These are phyloP conservation scores for Aspergillus avenaceus DNA, from an alignment of 495 filamentous ascomycete species.

Conservation along the genomic window DNA sequence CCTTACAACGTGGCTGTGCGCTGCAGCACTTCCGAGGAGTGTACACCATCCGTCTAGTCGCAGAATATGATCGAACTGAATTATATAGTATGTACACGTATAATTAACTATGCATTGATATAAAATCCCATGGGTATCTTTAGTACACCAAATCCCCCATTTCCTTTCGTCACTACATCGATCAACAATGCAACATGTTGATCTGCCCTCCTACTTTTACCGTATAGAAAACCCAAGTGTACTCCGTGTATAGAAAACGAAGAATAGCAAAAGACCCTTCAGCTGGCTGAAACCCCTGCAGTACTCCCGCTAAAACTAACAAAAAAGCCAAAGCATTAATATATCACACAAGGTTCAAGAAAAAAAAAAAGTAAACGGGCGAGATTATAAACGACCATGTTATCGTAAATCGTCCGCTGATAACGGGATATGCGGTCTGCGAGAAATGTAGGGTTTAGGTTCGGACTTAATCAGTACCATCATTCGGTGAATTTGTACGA, in stretches of 20 bases:
- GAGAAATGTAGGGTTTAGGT: too few species aligned
- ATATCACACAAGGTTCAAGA: too few species aligned
- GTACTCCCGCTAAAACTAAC: constrained; percentile 1
- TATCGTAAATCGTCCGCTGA: not conserved
- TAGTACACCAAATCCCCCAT: constrained; percentile 3
- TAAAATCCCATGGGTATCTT: constrained; percentile 16
- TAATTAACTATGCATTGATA: not conserved
- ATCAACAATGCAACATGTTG: too few species aligned
- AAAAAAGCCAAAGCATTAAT: not conserved
- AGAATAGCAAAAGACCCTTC: not conserved
- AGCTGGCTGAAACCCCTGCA: not conserved
- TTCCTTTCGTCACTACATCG: not conserved
- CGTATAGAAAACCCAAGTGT: too few species aligned
- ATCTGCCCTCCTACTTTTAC: too few species aligned
- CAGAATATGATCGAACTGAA: not conserved
- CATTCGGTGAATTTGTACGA: not conserved
- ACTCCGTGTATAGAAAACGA: too few species aligned
- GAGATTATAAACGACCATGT: not conserved
- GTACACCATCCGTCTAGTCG: too few species aligned
- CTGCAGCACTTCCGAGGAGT: too few species aligned
- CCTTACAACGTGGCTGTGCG: too few species aligned
- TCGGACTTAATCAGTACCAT: too few species aligned
- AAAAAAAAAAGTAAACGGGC: constrained; percentile 9
- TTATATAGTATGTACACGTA: not conserved
- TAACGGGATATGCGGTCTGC: not conserved